Evolutionary conservation across 441 rosid genomes (phyloP).

Genomic region (Syzygium syzygioides): DNA sequence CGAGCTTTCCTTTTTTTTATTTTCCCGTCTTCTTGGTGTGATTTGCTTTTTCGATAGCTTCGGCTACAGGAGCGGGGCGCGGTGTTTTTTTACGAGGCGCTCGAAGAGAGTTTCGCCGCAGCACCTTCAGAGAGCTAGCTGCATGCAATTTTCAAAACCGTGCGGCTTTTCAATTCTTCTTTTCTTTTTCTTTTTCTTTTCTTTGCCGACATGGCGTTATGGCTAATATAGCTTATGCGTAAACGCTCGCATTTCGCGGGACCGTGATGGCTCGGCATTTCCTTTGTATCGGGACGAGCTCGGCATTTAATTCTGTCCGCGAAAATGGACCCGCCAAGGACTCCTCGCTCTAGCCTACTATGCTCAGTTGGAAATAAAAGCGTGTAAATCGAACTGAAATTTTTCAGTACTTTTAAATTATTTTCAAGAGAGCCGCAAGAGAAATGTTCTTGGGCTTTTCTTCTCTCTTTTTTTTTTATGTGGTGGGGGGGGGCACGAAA

Average conservation of each 20-base stretch:
- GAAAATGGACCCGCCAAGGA: no score
- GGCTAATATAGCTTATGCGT: not conserved
- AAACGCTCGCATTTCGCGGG: not conserved
- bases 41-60: not conserved
- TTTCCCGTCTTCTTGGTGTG: not conserved
- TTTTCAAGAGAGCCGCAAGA: not conserved
- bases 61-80: rapidly evolving
- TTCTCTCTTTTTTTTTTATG: no score
- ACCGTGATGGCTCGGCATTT: not conserved
- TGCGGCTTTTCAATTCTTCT: no score
- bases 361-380: no score
- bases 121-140: not conserved
- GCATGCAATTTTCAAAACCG: no score
- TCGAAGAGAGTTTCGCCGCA: rapidly evolving
- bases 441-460: not conserved
- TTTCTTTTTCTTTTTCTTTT: rapidly evolving
- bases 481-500: not conserved
- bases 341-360: no score
- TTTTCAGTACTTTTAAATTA: no score
- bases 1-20: not conserved
- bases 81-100: rapidly evolving
- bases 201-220: not conserved
- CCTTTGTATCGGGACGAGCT: rapidly evolving
- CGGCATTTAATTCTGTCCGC: not conserved
- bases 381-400: no score